phyloP scores from a whole-genome alignment of 495 filamentous ascomycete genomes.

The Neurospora sp. region DNA sequence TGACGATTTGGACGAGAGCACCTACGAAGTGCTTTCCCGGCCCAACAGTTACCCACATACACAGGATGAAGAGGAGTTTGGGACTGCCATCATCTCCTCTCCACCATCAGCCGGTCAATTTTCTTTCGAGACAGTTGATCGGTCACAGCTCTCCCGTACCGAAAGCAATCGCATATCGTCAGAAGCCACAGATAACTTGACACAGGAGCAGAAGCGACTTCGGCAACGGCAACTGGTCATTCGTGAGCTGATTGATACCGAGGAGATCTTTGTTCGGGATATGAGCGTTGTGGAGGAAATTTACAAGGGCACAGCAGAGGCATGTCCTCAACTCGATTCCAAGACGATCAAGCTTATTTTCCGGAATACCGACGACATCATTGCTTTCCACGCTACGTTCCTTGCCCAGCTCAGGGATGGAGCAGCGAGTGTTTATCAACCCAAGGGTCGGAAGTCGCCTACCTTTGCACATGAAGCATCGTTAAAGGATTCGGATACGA shows the following conservation, averaged over 20 bases:
- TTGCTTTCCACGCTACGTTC: slow-evolving; percentile 69
- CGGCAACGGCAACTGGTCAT: slow-evolving; percentile 65
- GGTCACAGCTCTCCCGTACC: slow-evolving; percentile 3
- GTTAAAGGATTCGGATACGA: slow-evolving; percentile 18
- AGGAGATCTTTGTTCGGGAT: slow-evolving; percentile 74
- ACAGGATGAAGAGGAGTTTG: slow-evolving; percentile 23
- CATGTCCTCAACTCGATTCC: slow-evolving; percentile 63
- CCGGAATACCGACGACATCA: slow-evolving; percentile 78
- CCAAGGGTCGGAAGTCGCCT: slow-evolving; percentile 34
- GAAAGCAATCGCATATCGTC: slow-evolving; percentile 12
- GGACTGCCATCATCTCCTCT: slow-evolving; percentile 18
- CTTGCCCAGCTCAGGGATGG: slow-evolving; percentile 68
- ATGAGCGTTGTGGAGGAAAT: slow-evolving; percentile 96
- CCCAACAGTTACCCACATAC: slow-evolving; percentile 30
- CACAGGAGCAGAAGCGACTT: slow-evolving; percentile 35
- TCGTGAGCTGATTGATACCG: slow-evolving; percentile 86
- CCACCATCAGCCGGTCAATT: slow-evolving; percentile 25
- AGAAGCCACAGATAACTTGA: slow-evolving; percentile 17
- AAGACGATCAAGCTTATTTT: slow-evolving; percentile 85
- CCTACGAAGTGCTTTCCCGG: slow-evolving; percentile 32
- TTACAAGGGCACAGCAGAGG: slow-evolving; percentile 87
- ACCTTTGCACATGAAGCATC: slow-evolving; percentile 17
- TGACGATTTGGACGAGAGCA: slow-evolving; percentile 14
- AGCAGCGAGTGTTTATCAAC: slow-evolving; percentile 59
- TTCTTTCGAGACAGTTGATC: slow-evolving; percentile 25